These are phyloP conservation scores for Cladophialophora yegresii DNA, from an alignment of 2,329 filamentous ascomycete species.

Conservation along the genomic window DNA sequence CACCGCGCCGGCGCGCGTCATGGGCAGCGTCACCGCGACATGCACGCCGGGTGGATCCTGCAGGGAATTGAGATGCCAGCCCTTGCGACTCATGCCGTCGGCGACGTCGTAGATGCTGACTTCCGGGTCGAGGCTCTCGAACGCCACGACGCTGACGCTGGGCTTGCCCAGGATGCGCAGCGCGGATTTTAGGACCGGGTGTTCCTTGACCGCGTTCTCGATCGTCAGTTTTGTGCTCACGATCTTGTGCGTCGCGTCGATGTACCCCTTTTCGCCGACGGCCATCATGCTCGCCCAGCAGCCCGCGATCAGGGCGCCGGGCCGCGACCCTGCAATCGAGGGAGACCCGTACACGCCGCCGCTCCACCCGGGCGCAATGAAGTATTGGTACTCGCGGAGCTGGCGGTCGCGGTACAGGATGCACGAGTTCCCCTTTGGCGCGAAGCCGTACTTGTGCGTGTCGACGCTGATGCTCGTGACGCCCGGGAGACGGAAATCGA, in stretches of 20 bases:
- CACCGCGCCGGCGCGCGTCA: constrained; percentile 69
- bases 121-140: constrained; percentile 67
- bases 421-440: constrained; percentile 94
- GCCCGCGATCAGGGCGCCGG: constrained; percentile 89
- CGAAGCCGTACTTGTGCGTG: constrained; percentile 98
- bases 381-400: constrained; percentile 90
- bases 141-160: constrained; percentile 86
- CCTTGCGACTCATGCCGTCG: constrained; percentile 77
- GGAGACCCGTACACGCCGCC: constrained; percentile 96
- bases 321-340: constrained; percentile 84
- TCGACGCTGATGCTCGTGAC: constrained; percentile 96
- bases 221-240: constrained; percentile 85
- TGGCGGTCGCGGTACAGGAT: constrained; percentile 81
- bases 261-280: constrained; percentile 83
- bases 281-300: constrained; percentile 93
- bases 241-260: constrained; percentile 82
- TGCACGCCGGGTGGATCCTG: constrained; percentile 92
- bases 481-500: constrained; percentile 91
- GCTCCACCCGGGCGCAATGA: constrained; percentile 90
- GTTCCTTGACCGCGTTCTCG: constrained; percentile 69
- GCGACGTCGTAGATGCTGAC: constrained; percentile 93
- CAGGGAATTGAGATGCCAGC: constrained; percentile 95
- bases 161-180: constrained; percentile 81
- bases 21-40: constrained; percentile 84
- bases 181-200: constrained; percentile 68